Conservation (phyloP, 176 grass and related monocot species). For the Zea mays region DNA sequence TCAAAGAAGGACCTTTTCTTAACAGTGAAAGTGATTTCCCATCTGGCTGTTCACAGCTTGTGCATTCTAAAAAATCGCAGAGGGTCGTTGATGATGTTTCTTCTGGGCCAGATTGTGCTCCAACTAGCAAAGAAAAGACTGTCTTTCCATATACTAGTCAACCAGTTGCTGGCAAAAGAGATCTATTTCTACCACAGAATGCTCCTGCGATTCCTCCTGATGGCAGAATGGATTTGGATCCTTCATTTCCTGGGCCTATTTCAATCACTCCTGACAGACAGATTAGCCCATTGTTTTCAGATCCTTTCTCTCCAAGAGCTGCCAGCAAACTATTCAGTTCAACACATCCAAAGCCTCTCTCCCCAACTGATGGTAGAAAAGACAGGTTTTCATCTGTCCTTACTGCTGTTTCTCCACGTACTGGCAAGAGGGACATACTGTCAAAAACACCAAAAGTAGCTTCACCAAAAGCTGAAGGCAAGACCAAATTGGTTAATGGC, state of each 20-base stretch:
- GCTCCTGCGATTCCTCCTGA: slow-evolving; percentile 30
- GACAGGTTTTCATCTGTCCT: slow-evolving; percentile 11
- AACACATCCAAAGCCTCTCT: slow-evolving; percentile 41
- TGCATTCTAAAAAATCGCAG: slow-evolving; percentile 70
- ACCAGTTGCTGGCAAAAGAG: slow-evolving; percentile 33
- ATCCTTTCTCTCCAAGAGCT: slow-evolving; percentile 37
- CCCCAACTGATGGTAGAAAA: slow-evolving; percentile 25
- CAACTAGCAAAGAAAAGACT: slow-evolving; percentile 33
- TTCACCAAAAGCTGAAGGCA: slow-evolving; percentile 38
- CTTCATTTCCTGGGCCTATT: slow-evolving; percentile 25
- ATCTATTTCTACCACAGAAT: slow-evolving; percentile 19
- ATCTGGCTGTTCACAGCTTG: slow-evolving; percentile 66
- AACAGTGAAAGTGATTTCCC: slow-evolving; percentile 65
- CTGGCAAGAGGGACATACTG: slow-evolving; percentile 29
- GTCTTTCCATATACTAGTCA: slow-evolving; percentile 23
- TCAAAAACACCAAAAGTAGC: slow-evolving; percentile 33
- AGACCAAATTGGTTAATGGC: slow-evolving; percentile 34
- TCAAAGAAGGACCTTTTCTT: slow-evolving; percentile 86
- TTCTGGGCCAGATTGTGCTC: slow-evolving; percentile 49
- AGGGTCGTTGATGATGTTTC: slow-evolving; percentile 63
- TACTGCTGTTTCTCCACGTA: slow-evolving; percentile 32
- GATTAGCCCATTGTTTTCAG: slow-evolving; percentile 22
- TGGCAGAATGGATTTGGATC: slow-evolving; percentile 25
- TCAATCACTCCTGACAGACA: slow-evolving; percentile 38
- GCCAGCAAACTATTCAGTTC: slow-evolving; percentile 33